Evolutionary conservation across 306 rosid species (phyloP).

Genomic region (Amphicarpaea edgeworthii): DNA sequence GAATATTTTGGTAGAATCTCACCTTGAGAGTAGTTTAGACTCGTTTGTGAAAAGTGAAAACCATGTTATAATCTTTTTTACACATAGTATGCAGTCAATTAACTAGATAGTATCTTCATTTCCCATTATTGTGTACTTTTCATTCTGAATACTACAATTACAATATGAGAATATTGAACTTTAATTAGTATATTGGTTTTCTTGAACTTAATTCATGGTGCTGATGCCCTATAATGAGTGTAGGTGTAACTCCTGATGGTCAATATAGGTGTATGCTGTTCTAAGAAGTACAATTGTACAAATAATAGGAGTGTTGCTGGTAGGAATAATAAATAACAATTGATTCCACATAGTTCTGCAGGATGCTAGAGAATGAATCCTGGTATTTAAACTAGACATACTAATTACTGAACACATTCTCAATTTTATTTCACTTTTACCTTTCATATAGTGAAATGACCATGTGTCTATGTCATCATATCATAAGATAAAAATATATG

Average conservation of each 20-base stretch:
- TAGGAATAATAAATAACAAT: not conserved
- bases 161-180: too few relatives aligned
- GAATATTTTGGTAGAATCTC: not conserved
- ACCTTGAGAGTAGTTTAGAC: not conserved
- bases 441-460: not conserved
- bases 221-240: not conserved
- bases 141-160: too few relatives aligned
- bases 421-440: not conserved
- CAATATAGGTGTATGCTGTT: not conserved
- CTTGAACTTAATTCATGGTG: too few relatives aligned
- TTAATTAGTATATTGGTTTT: too few relatives aligned
- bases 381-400: not conserved
- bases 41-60: not conserved
- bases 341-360: not conserved
- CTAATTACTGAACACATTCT: not conserved
- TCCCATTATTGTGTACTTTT: not conserved
- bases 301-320: not conserved
- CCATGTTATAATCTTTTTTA: not conserved
- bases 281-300: too few relatives aligned
- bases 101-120: not conserved
- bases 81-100: not conserved
- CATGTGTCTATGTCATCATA: not conserved
- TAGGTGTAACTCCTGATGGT: not conserved
- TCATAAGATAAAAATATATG: slow-evolving; percentile 5
- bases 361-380: not conserved